Evolutionary conservation across 2,329 filamentous ascomycete genomes (phyloP).

Genomic region (Phialophora tarda): DNA sequence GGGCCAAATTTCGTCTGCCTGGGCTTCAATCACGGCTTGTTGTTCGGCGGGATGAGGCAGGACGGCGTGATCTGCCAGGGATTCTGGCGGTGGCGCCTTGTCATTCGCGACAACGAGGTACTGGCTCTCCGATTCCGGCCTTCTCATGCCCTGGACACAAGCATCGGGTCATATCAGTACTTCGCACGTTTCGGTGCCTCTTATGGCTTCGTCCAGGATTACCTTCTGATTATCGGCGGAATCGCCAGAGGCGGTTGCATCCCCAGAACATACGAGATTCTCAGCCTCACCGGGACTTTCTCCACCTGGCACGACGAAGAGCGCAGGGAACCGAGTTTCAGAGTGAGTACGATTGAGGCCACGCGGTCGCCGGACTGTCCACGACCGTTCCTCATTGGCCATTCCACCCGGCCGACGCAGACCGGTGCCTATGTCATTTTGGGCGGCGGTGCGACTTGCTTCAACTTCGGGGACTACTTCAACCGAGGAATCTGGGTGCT

Average conservation of each 20-base stretch:
- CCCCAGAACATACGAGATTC: slow-evolving; percentile 59
- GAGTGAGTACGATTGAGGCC: slow-evolving; percentile 40
- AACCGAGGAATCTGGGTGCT: slow-evolving; percentile 66
- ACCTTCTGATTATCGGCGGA: slow-evolving; percentile 60
- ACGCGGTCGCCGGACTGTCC: slow-evolving; percentile 43
- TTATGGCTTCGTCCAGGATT: slow-evolving; percentile 53
- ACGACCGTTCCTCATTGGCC: slow-evolving; percentile 74
- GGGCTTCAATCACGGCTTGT: slow-evolving; percentile 61
- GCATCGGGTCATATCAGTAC: slow-evolving; percentile 42
- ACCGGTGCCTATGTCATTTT: slow-evolving; percentile 64
- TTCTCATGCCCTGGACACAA: slow-evolving; percentile 35
- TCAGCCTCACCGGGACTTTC: slow-evolving; percentile 46
- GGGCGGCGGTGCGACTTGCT: slow-evolving; percentile 85
- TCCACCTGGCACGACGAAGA: slow-evolving; percentile 34
- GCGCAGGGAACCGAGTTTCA: slow-evolving; percentile 37
- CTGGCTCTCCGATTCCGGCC: slow-evolving; percentile 33
- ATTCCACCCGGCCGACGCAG: slow-evolving; percentile 59
- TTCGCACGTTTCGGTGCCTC: slow-evolving; percentile 59
- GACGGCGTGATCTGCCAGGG: slow-evolving; percentile 68
- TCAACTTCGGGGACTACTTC: slow-evolving; percentile 88
- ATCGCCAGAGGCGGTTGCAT: slow-evolving; percentile 48
- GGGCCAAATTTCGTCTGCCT: slow-evolving; percentile 57
- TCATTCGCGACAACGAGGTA: slow-evolving; percentile 48
- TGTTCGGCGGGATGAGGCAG: slow-evolving; percentile 72
- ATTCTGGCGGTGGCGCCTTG: slow-evolving; percentile 69